A percentile compares a stretch with the other conserved stretches of the same genome.
Evolutionary conservation across 2,329 filamentous ascomycete genomes (phyloP).

Genomic region (Fonsecaea pedrosoi): DNA sequence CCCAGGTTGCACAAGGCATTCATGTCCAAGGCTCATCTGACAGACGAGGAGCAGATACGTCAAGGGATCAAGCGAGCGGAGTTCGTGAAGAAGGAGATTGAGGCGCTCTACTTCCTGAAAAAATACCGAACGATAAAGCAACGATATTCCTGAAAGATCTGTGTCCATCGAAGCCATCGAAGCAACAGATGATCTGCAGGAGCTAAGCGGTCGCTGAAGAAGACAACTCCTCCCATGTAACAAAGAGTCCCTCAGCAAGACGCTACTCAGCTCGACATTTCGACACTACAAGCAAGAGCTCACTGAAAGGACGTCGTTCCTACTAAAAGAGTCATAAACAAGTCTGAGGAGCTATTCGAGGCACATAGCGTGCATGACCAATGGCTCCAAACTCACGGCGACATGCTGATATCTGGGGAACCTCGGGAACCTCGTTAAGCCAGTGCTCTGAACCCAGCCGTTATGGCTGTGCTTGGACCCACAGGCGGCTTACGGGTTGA

Average conservation of each 20-base stretch:
- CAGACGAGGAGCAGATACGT: constrained; percentile 75
- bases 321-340: not conserved
- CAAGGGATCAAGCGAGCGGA: constrained; percentile 78
- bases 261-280: not conserved
- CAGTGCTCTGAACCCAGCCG: not conserved
- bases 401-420: not conserved
- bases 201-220: not conserved
- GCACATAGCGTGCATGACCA: not conserved
- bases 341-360: not conserved
- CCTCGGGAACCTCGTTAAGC: not conserved
- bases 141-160: constrained; percentile 26
- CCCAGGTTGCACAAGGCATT: constrained; percentile 85
- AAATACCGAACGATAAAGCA: constrained; percentile 37
- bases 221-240: not conserved
- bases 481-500: not conserved
- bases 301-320: not conserved
- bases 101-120: constrained; percentile 71
- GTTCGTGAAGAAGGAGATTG: constrained; percentile 94
- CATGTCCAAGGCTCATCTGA: constrained; percentile 72
- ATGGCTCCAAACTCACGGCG: not conserved
- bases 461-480: not conserved
- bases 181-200: not conserved
- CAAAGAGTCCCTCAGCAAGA: not conserved
- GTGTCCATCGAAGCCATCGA: not conserved
- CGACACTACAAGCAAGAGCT: not conserved